A percentile compares a stretch with the other conserved stretches of the same genome.
Conservation (phyloP, 2,329 filamentous ascomycete genomes). For the Plenodomus tracheiphilus region DNA sequence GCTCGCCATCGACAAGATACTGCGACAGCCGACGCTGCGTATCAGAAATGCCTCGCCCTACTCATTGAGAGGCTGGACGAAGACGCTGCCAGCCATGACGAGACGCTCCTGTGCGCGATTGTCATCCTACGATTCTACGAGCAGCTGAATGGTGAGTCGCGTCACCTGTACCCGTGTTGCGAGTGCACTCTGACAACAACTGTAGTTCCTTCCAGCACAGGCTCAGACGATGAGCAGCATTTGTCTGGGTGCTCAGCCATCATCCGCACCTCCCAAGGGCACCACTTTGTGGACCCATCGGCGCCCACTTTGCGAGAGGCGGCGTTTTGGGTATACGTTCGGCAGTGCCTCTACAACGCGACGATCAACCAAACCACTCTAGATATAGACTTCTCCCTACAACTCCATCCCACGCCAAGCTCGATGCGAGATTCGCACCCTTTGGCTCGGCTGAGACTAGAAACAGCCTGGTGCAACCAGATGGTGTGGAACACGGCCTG, state of each 20-base stretch:
- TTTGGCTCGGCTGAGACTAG: slow-evolving; percentile 27
- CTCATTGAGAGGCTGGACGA: slow-evolving; percentile 35
- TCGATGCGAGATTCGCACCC: slow-evolving; percentile 30
- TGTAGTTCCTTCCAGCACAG: slow-evolving; percentile 28
- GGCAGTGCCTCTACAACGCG: slow-evolving; percentile 38
- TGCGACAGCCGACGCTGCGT: slow-evolving; percentile 23
- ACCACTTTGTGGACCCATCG: slow-evolving; percentile 35
- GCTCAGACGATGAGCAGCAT: slow-evolving; percentile 34
- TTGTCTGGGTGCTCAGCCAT: slow-evolving; percentile 37
- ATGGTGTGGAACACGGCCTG: slow-evolving; percentile 39
- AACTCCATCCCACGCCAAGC: slow-evolving; percentile 25
- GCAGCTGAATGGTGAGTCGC: slow-evolving; percentile 30
- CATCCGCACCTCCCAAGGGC: slow-evolving; percentile 31
- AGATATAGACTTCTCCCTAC: slow-evolving; percentile 33
- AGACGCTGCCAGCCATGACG: slow-evolving; percentile 30
- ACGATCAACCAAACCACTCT: slow-evolving; percentile 38
- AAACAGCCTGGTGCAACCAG: slow-evolving; percentile 39
- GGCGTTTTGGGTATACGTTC: slow-evolving; percentile 40
- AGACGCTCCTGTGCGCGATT: slow-evolving; percentile 35
- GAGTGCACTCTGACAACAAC: not conserved
- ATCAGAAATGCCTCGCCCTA: slow-evolving; percentile 34
- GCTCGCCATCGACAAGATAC: slow-evolving; percentile 31
- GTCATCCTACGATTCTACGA: slow-evolving; percentile 39
- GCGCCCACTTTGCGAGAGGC: slow-evolving; percentile 38
- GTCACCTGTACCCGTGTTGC: not conserved